Base-by-base conservation (phyloP, 352 stramenopile species). In the Phytophthora brassicae region DNA sequence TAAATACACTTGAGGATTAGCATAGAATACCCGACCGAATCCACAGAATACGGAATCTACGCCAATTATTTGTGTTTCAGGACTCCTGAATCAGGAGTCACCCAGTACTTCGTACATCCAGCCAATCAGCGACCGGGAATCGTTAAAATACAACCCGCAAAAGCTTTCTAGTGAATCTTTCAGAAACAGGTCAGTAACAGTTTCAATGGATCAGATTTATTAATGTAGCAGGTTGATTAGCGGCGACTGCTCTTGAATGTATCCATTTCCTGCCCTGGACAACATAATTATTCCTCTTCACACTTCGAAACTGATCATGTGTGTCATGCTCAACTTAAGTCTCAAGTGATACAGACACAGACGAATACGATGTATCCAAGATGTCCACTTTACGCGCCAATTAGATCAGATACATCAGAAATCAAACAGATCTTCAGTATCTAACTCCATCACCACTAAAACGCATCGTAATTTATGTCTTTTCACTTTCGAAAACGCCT, bases 311-410 rank as follows among this genome's bases (percentile, higher is more conserved):
- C 59, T 62, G 51, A 24, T 12, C 59, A 66, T 62, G 59, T 50
- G 23, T 45, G 43, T 51, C 20, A 48, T 35, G 24, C 38, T 26
- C n/a, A n/a, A n/a, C n/a, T n/a, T n/a, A n/a, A n/a, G n/a, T n/a
- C n/a, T n/a, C 12, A n/a, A 38, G n/a, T 13, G 48, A n/a, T 17
- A 22, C 57, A 66, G 59, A 62, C 33, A 35, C 22, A 52, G 6
- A 53, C 39, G 14, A 24, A 19, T 14, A 14, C 29, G 31, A 22
- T 65, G 24, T 60, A 48, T 26, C 61, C 59, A 66, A 62, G 43
- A n/a, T 67, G 59, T 24, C 50, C 50, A 66, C 61, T 43, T 43
- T 66, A 66, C 59, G 59, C 59, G 62, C 59, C 59, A 28, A 67
- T 44, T n/a, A 56, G 60, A 67, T 52, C 60, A 67, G 52, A 57